These are phyloP conservation scores for Suhomyces prunicola DNA, from an alignment of 805 yeast species.

Conservation along the genomic window DNA sequence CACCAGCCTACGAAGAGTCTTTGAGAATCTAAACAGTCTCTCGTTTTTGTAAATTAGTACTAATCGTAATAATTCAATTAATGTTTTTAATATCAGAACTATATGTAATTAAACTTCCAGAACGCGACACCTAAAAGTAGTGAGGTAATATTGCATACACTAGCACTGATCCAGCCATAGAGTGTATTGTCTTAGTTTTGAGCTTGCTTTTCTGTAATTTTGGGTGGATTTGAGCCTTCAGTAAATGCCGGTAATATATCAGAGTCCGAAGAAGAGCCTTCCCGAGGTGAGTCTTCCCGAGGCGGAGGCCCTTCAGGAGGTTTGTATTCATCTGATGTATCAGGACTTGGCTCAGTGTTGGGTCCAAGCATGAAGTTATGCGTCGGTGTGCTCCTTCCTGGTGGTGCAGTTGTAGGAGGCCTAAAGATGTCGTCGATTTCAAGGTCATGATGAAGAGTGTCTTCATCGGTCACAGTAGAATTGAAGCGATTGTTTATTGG, in stretches of 20 bases:
- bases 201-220: conserved; percentile 3
- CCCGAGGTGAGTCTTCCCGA: background rate
- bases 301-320: conserved; percentile 1
- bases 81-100: background rate
- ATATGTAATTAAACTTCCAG: background rate
- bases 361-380: conserved; percentile 3
- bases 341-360: background rate
- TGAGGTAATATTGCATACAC: background rate
- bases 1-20: conserved; percentile 64
- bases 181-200: background rate
- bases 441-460: conserved; percentile 5
- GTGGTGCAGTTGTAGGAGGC: conserved; percentile 5
- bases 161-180: background rate
- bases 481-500: conserved; percentile 12
- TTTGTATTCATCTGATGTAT: background rate
- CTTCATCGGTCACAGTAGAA: conserved; percentile 6
- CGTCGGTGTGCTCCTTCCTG: conserved; percentile 3
- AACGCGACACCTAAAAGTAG: background rate
- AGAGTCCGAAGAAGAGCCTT: conserved; percentile 6
- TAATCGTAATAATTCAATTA: background rate
- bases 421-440: conserved; percentile 2
- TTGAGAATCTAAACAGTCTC: conserved; percentile 27
- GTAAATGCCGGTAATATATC: conserved; percentile 13
- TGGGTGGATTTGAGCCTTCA: conserved; percentile 12
- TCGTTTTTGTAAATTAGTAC: background rate